phyloP scores from a whole-genome alignment of 1,139 yeast genomes.

The Suhomyces taliae region DNA sequence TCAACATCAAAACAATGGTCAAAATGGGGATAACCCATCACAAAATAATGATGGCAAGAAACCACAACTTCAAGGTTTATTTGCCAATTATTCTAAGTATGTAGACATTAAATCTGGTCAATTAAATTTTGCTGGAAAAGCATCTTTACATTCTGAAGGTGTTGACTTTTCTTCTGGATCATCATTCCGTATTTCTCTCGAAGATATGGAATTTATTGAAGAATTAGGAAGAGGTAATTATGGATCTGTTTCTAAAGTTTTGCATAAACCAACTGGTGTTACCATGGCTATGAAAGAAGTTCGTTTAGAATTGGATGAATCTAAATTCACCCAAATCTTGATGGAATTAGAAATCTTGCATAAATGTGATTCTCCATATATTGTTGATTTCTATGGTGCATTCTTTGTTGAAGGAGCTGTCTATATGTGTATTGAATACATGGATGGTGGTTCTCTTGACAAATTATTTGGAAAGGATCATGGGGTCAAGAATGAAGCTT shows the following conservation, averaged over 20 bases:
- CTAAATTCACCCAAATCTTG: constrained; percentile 85
- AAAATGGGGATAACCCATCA: neutral
- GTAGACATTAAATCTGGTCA: constrained; percentile 91
- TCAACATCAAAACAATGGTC: constrained; percentile 7
- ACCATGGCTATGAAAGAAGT: constrained; percentile 98
- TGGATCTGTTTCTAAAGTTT: constrained; percentile 89
- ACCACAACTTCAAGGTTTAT: constrained; percentile 52
- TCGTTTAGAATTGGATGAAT: constrained; percentile 84
- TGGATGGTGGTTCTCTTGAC: constrained; percentile 97
- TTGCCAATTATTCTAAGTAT: constrained; percentile 82
- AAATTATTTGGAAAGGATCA: constrained; percentile 69
- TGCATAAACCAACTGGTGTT: constrained; percentile 92
- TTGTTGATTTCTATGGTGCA: constrained; percentile 96
- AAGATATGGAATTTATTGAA: constrained; percentile 78
- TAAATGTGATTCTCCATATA: constrained; percentile 84
- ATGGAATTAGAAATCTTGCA: constrained; percentile 95
- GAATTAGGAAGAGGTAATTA: constrained; percentile 95
- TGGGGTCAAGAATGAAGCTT: constrained; percentile 77
- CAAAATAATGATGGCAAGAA: constrained; percentile 9
- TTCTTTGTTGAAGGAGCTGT: constrained; percentile 97
- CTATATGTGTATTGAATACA: constrained; percentile 96
- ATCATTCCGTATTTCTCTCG: constrained; percentile 80
- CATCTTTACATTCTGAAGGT: constrained; percentile 88
- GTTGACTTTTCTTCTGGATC: constrained; percentile 88
- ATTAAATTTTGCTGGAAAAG: constrained; percentile 88